Base-by-base conservation (phyloP, 2,329 filamentous ascomycete species). In the Xylaria sp. region DNA sequence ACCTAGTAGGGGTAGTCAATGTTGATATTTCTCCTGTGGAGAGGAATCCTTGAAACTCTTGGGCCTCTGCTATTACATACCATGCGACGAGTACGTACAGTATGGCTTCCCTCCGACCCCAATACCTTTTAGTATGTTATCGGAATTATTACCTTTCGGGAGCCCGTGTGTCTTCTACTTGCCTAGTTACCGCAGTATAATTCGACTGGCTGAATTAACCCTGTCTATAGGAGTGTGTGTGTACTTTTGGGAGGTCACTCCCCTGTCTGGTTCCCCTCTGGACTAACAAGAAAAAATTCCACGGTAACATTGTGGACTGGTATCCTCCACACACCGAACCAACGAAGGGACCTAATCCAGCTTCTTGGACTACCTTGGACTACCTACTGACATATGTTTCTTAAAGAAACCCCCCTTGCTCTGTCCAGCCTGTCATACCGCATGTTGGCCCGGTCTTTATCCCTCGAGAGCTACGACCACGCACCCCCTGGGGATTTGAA, bases 391-490 rank as follows among this genome's bases (percentile, higher is more conserved):
- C 74, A 72, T 75, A 73, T 75, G 71, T 75, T 74, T 67, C 74
- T 73, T 73, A 71, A 71, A 69, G 69, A 74, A 68, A 73, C 71
- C 74, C 70, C 72, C 72, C 68, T 70, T 71, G 71, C 74, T 71
- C 71, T 74, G 67, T 71, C 71, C 71, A 73, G 73, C 73, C 70
- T 77, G 77, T 77, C 77, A 76, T 78, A 78, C 74, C 75, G 76
- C 75, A 75, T 75, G 60, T 68, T 70, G 53, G 58, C 48, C 60
- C 64, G 64, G 69, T 39, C 66, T 53, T 71, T 74, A 76, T 75
- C 72, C 74, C 70, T 76, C 74, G 70, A 76, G 63, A 69, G 74
- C 74, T 75, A 61, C 60, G 51, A 61, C 64, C 68, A 69, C 65
- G 53, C 50, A 53, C 61, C 56, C 67, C 74, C 75, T 71, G 75